Evolutionary conservation across 495 filamentous ascomycete genomes (phyloP), one percentile per base, ranked within the genome.

Genomic region (Penicillium mononematosum): DNA sequence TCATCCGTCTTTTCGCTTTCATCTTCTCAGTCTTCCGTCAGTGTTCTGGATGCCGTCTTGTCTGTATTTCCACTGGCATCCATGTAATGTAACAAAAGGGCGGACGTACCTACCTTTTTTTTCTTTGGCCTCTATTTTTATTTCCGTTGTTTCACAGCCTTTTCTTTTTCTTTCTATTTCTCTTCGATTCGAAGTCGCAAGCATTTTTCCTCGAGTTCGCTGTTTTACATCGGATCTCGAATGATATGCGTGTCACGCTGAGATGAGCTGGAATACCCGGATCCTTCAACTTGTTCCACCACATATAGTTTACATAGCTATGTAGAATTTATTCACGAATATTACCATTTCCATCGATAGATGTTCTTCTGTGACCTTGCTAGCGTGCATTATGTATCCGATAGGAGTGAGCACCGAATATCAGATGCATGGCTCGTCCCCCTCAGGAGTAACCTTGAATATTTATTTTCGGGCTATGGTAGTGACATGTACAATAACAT

Each of bases 231-330:
- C 45, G 58, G 58, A 47, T 48, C 50, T 55, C 24, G 54, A 55
- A 59, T 44, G 46, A 46, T 38, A 14, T 55, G 52, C 52, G 29
- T 50, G 24, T 34, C 41, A 59, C 45, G 52, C 45, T 65, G 41
- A 60, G 56, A 48, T 63, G 52, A 60, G 55, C 57, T 53, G 39
- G 43, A 59, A 63, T 57, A 58, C 59, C 59, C 58, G 32, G 58
- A 45, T 52, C 43, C 12, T 31, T 41, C 11, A 29, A 27, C 31
- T 49, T 64, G 53, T 60, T 55, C 43, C 42, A 39, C 16, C 27
- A 45, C 52, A 38, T 45, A 48, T 52, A 43, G 38, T 47, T 31
- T 17, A 48, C 25, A 47, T 61, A 54, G 41, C 32, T 49, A 50
- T 42, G 52, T 56, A 60, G 46, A 56, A 41, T 51, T 42, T 45